These are phyloP conservation scores for Aspergillus hiratsukae DNA, from an alignment of 2,329 filamentous ascomycete species.

Conservation along the genomic window DNA sequence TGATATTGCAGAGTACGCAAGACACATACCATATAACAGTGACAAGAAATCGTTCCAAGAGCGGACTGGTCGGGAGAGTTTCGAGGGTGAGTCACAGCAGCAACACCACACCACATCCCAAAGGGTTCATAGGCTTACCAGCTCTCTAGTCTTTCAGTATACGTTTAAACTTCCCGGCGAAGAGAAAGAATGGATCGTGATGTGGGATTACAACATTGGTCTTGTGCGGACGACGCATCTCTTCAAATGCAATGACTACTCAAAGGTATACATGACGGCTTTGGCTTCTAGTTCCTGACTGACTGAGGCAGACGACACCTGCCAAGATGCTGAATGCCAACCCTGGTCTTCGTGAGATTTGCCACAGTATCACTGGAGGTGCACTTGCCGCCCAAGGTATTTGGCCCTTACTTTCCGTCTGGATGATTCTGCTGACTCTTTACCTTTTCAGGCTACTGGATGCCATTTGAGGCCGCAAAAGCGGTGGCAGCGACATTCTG, in stretches of 20 bases:
- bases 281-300: neutral
- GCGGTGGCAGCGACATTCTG: constrained; percentile 90
- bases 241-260: constrained; percentile 84
- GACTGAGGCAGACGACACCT: constrained; percentile 66
- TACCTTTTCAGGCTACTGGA: constrained; percentile 77
- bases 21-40: constrained; percentile 90
- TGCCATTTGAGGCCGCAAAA: constrained; percentile 81
- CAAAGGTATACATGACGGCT: constrained; percentile 62
- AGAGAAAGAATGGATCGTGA: constrained; percentile 66
- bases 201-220: constrained; percentile 97
- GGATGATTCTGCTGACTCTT: constrained; percentile 1
- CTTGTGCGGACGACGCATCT: constrained; percentile 91
- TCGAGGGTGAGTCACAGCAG: constrained; percentile 64
- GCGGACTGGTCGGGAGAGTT: constrained; percentile 81
- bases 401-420: neutral
- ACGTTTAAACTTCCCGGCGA: constrained; percentile 68
- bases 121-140: neutral
- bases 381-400: constrained; percentile 83
- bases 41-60: constrained; percentile 84
- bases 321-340: constrained; percentile 77
- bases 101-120: neutral
- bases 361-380: constrained; percentile 90
- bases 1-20: constrained; percentile 55
- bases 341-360: constrained; percentile 78
- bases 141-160: constrained; percentile 54